These are phyloP conservation scores for Solanum lycopersicoides DNA, from an alignment of 257 asterid genomes.

Conservation along the genomic window DNA sequence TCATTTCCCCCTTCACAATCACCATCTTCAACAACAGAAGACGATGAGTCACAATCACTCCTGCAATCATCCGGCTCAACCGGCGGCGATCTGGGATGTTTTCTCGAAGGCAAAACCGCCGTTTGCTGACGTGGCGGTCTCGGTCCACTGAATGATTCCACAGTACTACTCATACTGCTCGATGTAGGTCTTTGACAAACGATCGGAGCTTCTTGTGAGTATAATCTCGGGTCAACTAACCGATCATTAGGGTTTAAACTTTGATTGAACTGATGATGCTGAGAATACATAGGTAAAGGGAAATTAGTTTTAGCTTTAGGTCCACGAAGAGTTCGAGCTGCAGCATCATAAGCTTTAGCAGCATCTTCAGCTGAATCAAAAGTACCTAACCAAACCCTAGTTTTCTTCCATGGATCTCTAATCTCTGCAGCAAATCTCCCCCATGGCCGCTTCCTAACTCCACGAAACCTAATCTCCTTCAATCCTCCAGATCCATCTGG, in stretches of 20 bases:
- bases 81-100: conserved; percentile 37
- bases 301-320: conserved; percentile 13
- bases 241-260: conserved; percentile 15
- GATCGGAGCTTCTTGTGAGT: conserved; percentile 15
- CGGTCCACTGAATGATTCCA: conserved; percentile 64
- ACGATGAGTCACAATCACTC: conserved; percentile 64
- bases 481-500: conserved; percentile 1
- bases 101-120: conserved; percentile 10
- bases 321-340: conserved; percentile 6
- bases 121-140: conserved; percentile 17
- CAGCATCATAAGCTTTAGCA: conserved; percentile 11
- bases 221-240: conserved; percentile 24
- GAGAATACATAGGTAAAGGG: not conserved
- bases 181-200: conserved; percentile 43
- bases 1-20: conserved; percentile 16
- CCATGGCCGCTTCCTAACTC: conserved; percentile 3
- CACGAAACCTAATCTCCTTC: conserved; percentile 1
- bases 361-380: conserved; percentile 15
- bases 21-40: conserved; percentile 50
- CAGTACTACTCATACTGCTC: conserved; percentile 75
- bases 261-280: conserved; percentile 3
- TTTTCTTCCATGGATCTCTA: conserved; percentile 12
- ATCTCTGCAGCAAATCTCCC: conserved; percentile 6
- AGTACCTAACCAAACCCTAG: conserved; percentile 14
- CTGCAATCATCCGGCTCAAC: conserved; percentile 39